Percentiles rank a stretch among this genome's conserved stretches.
Evolutionary conservation across 331 rosid genomes (phyloP).

Genomic region (Acacia pycnantha): DNA sequence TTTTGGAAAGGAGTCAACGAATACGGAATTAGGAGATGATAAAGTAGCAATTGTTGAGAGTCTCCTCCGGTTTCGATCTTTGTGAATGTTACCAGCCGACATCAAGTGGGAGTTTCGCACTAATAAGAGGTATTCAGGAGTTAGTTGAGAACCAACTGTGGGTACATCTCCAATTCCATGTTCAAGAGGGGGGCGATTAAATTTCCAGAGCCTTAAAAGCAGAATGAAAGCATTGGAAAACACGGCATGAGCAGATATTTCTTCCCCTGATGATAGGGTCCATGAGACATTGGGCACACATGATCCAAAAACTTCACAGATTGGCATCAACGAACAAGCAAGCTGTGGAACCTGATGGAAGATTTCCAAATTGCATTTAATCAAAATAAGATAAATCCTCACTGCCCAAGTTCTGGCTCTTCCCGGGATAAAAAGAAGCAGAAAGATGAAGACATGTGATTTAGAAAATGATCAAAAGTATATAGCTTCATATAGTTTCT

Average conservation of each 20-base stretch:
- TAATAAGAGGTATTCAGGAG: slow-evolving; percentile 90
- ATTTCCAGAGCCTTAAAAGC: slow-evolving; percentile 92
- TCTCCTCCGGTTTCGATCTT: slow-evolving; percentile 72
- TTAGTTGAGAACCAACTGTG: slow-evolving; percentile 87
- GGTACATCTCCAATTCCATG: slow-evolving; percentile 94
- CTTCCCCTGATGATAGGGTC: slow-evolving; percentile 70
- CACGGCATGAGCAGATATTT: slow-evolving; percentile 88
- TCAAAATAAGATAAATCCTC: slow-evolving; percentile 1
- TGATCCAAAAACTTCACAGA: slow-evolving; percentile 97
- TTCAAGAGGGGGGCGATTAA: slow-evolving; percentile 92
- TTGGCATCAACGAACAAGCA: slow-evolving; percentile 98
- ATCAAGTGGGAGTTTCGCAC: slow-evolving; percentile 83
- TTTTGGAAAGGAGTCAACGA: slow-evolving; percentile 95
- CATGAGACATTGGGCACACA: slow-evolving; percentile 80
- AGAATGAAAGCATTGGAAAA: slow-evolving; percentile 96
- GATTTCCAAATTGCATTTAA: slow-evolving; percentile 33
- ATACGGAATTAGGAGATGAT: slow-evolving; percentile 74
- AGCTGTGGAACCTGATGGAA: slow-evolving; percentile 88
- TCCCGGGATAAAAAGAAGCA: not conserved
- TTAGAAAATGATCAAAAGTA: not conserved
- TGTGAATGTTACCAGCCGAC: slow-evolving; percentile 55
- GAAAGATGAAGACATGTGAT: not conserved
- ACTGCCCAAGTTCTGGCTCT: not conserved
- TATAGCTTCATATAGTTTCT: not conserved
- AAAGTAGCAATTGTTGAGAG: slow-evolving; percentile 77